Evolutionary conservation across 768 basidiomycete genomes (phyloP).

Genomic region (Lactarius deliciosus): DNA sequence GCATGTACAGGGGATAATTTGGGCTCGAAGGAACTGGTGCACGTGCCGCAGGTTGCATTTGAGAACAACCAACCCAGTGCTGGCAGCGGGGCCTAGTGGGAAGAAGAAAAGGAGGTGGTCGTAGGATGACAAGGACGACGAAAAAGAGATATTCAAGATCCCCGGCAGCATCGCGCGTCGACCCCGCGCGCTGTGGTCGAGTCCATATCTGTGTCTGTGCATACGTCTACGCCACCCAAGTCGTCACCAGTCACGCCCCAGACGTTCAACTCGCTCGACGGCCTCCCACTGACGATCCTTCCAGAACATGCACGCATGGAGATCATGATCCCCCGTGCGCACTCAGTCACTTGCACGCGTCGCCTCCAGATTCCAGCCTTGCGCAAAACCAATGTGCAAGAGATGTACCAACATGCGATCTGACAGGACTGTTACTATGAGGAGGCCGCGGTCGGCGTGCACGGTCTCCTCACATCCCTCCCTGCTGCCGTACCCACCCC

Average conservation of each 20-base stretch:
- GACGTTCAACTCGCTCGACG: slow-evolving; percentile 4
- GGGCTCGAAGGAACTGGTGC: neutral
- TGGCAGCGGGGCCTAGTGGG: neutral
- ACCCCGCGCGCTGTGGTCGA: neutral
- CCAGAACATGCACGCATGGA: slow-evolving; percentile 1
- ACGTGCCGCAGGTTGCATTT: slow-evolving; percentile 13
- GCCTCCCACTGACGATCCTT: slow-evolving; percentile 13
- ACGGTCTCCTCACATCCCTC: slow-evolving; percentile 21
- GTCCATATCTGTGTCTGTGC: neutral
- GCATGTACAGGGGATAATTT: no score
- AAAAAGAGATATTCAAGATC: neutral
- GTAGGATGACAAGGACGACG: neutral
- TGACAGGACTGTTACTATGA: slow-evolving; percentile 19
- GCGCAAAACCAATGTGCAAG: neutral
- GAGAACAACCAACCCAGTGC: slow-evolving; percentile 3
- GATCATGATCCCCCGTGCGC: slow-evolving; percentile 14
- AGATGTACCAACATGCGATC: neutral
- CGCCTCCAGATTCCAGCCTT: neutral
- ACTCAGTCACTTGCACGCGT: slow-evolving; percentile 10
- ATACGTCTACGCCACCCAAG: neutral
- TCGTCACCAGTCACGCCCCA: neutral
- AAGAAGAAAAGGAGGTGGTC: neutral
- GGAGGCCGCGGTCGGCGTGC: slow-evolving; percentile 20
- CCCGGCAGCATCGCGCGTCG: neutral
- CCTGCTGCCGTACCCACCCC: neutral